Evolutionary conservation across 768 basidiomycete genomes (phyloP).

Genomic region (Russula griseocarnosa): DNA sequence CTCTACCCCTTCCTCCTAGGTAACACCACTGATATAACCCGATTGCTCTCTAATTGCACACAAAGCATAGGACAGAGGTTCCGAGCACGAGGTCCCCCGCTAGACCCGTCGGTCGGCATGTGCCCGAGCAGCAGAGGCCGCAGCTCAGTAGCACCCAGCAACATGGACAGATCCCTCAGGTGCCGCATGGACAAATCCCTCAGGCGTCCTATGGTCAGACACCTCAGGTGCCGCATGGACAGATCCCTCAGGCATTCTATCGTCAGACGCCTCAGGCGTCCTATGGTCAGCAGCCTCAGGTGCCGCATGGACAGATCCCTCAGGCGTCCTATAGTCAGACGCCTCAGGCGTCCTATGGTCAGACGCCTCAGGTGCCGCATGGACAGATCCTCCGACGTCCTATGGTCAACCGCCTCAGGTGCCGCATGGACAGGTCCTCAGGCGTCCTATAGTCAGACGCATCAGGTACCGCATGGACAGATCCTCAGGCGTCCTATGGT

Average conservation of each 20-base stretch:
- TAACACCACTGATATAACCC: neutral
- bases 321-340: neutral
- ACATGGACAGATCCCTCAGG: neutral
- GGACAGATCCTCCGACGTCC: too few relatives aligned
- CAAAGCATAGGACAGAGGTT: neutral
- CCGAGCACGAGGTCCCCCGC: neutral
- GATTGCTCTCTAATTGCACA: neutral
- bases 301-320: too few relatives aligned
- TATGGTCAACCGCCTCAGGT: too few relatives aligned
- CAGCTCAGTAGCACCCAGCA: neutral
- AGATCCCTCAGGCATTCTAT: neutral
- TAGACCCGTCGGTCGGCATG: neutral
- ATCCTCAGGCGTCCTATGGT: too few relatives aligned
- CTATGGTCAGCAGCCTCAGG: too few relatives aligned
- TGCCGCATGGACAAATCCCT: too few relatives aligned
- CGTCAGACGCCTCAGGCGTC: neutral
- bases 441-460: too few relatives aligned
- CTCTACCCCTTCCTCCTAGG: too few relatives aligned
- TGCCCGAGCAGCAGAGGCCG: neutral
- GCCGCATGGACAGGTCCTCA: too few relatives aligned
- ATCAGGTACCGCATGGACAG: neutral
- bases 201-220: neutral
- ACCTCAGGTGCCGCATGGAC: neutral
- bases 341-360: neutral
- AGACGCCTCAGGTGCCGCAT: neutral